A percentile compares a stretch with the other conserved stretches of the same genome.
Evolutionary conservation across 2,329 filamentous ascomycete genomes (phyloP).

Genomic region (Ustilaginoidea virens): DNA sequence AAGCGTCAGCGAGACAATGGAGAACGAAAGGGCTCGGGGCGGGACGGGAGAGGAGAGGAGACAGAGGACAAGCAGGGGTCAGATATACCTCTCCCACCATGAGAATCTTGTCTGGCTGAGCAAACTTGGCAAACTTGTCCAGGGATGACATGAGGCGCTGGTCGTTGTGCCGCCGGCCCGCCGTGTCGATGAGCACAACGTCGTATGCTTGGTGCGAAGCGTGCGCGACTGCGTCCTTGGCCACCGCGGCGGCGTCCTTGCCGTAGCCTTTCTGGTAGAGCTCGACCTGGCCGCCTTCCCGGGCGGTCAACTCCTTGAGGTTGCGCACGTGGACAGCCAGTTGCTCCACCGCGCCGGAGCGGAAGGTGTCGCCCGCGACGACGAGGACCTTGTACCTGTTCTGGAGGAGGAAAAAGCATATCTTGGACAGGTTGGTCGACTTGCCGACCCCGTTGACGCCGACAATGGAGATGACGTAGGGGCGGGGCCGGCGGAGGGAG

Average conservation of each 20-base stretch:
- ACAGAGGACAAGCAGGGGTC: background rate
- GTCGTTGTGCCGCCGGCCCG: conserved; percentile 89
- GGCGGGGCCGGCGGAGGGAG: conserved; percentile 50
- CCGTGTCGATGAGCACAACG: conserved; percentile 93
- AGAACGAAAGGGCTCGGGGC: too few species aligned
- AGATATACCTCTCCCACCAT: conserved; percentile 57
- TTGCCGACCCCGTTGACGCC: conserved; percentile 98
- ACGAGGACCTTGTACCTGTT: conserved; percentile 95
- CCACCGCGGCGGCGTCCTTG: conserved; percentile 90
- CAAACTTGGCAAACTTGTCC: conserved; percentile 95
- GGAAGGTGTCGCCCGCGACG: conserved; percentile 90
- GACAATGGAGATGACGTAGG: conserved; percentile 96
- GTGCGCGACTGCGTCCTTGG: conserved; percentile 79
- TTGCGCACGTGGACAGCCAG: conserved; percentile 90
- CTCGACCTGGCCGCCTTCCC: conserved; percentile 75
- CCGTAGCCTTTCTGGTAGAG: conserved; percentile 96
- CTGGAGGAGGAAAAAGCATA: conserved; percentile 93
- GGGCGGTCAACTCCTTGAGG: conserved; percentile 69
- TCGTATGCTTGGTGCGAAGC: conserved; percentile 66
- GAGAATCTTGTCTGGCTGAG: conserved; percentile 92
- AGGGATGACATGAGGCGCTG: conserved; percentile 88
- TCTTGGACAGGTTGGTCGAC: conserved; percentile 93
- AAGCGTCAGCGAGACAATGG: too few species aligned
- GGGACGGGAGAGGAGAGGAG: background rate
- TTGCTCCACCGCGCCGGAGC: conserved; percentile 92